Evolutionary conservation across 164 flowering plant genomes (phyloP).

Genomic region (Chimonanthus salicifolius): DNA sequence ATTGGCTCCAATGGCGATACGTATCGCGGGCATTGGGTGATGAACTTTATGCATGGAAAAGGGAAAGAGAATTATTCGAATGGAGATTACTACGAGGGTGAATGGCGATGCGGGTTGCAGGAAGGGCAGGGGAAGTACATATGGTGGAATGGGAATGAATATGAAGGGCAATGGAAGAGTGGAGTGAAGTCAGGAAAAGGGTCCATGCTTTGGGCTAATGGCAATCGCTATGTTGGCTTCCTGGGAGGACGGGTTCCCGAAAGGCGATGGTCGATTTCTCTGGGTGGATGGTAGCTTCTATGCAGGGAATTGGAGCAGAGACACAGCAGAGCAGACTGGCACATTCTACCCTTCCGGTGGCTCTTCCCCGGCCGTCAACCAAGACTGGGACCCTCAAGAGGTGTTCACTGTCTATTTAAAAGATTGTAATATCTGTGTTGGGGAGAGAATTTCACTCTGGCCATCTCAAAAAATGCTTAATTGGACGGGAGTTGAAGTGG

Average conservation of each 20-base stretch:
- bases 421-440: conserved; percentile 47
- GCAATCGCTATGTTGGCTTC: conserved; percentile 58
- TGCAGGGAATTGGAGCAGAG: conserved; percentile 68
- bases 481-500: conserved; percentile 21
- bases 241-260: conserved; percentile 70
- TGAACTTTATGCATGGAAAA: conserved; percentile 68
- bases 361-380: conserved; percentile 16
- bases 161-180: conserved; percentile 57
- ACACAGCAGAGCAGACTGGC: conserved; percentile 51
- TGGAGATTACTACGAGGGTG: conserved; percentile 81
- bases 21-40: conserved; percentile 64
- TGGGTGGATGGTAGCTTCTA: conserved; percentile 69
- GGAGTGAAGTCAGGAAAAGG: conserved; percentile 54
- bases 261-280: conserved; percentile 53
- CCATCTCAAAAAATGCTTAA: conserved; percentile 67
- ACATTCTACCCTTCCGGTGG: conserved; percentile 51
- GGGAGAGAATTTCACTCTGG: conserved; percentile 55
- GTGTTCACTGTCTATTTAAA: conserved; percentile 41
- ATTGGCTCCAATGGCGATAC: conserved; percentile 53
- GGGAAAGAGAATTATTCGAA: conserved; percentile 53
- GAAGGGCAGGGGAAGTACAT: conserved; percentile 75
- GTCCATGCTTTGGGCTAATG: conserved; percentile 48
- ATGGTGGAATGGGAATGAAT: conserved; percentile 59
- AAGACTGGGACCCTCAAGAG: conserved; percentile 70
- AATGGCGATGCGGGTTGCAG: conserved; percentile 66